Base-by-base conservation (phyloP, 176 grass and related monocot species). In the Oryza punctata region DNA sequence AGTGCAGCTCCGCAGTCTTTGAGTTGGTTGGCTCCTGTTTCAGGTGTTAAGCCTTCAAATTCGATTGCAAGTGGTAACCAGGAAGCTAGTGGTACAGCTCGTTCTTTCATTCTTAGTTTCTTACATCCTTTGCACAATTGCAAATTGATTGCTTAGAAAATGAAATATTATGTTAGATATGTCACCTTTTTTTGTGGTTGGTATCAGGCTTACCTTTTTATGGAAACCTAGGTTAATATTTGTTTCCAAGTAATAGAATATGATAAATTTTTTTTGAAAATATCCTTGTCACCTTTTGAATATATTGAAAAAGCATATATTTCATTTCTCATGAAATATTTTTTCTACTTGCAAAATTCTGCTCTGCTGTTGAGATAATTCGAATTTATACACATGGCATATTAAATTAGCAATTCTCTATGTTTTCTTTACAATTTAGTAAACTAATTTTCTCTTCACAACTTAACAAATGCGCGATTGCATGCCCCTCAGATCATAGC, bases 1-100 rank as follows among this genome's bases (percentile, higher is more conserved):
- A 99, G 91, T 81, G 91, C 84, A 80, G 80, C 87, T 80, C 91
- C 93, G 44, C 83, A 85, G 67, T 91, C 93, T 69, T 78, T 99
- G 84, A 90, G 83, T 71, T 90, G 87, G 85, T 72, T 84, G 80
- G 59, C 81, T 59, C 67, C 71, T 70, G 45, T 78, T 30, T 71
- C 83, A 81, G 41, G 79, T 87, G 82, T 79, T 68, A 29, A 27
- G 47, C 50, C 82, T 54, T 54, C 65, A 76, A 85, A 73, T 68
- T 66, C 88, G 23, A 74, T 80, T 68, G 44, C 80, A 14, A 81
- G 65, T 87, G 70, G 83, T 80, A 87, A 23, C 27, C 45, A 0
- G 57, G 78, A 78, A 40, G 63, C 70, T 79, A 70, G 65, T 72
- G 93, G 93, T 94, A 92, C 15, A 63, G 27, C 26, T 73, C 33